Conservation (phyloP, 1,139 yeast genomes). For the Candida sp. region DNA sequence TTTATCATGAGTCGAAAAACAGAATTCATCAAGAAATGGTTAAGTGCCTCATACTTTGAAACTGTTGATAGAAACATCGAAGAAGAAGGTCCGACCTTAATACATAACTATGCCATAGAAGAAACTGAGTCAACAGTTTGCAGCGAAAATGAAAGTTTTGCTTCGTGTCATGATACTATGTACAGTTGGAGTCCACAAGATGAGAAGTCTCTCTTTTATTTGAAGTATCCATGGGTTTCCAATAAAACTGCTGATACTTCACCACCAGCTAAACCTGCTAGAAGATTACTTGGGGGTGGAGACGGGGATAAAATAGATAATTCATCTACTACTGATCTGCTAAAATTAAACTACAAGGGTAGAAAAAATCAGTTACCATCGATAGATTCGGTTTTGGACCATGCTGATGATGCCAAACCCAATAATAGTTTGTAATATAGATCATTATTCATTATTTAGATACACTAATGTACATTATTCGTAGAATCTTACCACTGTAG, state of each 20-base stretch:
- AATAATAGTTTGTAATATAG: too few species aligned
- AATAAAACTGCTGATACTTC: neutral
- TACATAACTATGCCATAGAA: neutral
- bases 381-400: neutral
- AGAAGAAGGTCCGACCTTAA: neutral
- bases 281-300: neutral
- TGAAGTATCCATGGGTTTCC: neutral
- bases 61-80: neutral
- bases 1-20: neutral
- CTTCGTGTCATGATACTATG: neutral
- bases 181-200: slow-evolving; percentile 3
- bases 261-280: neutral
- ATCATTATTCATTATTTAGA: neutral
- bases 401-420: neutral
- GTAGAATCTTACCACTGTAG: neutral
- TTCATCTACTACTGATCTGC: neutral
- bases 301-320: neutral
- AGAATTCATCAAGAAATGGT: neutral
- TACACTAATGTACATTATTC: neutral
- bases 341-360: neutral
- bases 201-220: neutral
- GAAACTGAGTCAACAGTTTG: neutral
- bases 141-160: slow-evolving; percentile 1
- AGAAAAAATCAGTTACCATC: neutral
- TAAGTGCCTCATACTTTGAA: neutral